Evolutionary conservation across 192 early-diverging fungal genomes (phyloP).

Genomic region (Cladochytrium replicatum): DNA sequence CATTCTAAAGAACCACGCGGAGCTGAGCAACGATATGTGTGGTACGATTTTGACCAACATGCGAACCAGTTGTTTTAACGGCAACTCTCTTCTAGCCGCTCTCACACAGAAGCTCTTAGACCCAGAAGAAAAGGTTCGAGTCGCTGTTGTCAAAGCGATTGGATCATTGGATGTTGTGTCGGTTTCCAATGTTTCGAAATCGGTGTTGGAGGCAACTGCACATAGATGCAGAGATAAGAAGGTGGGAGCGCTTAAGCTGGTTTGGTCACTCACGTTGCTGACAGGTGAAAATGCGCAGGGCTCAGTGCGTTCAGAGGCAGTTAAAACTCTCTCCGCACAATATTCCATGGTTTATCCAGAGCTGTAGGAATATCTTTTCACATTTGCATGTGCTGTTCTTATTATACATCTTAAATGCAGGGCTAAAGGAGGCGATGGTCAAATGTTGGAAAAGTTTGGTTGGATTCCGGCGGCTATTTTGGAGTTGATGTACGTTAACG

Average conservation of each 20-base stretch:
- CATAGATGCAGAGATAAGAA: conserved; percentile 87
- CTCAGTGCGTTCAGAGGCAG: conserved; percentile 64
- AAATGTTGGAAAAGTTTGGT: conserved; percentile 53
- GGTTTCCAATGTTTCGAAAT: conserved; percentile 36
- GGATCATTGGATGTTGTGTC: conserved; percentile 54
- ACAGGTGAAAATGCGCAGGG: conserved; percentile 12
- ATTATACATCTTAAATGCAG: background rate
- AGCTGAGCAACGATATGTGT: conserved; percentile 59
- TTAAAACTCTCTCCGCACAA: conserved; percentile 55
- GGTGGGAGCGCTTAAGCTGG: conserved; percentile 16
- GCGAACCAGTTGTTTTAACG: conserved; percentile 1
- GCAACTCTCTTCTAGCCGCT: conserved; percentile 27
- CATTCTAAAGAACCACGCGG: conserved; percentile 62
- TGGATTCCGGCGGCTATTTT: conserved; percentile 80
- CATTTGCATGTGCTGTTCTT: background rate
- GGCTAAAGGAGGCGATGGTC: conserved; percentile 34
- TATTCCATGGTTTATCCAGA: conserved; percentile 65
- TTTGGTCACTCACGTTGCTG: background rate
- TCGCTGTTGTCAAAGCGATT: conserved; percentile 57
- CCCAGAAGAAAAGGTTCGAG: conserved; percentile 87
- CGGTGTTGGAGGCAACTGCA: conserved; percentile 42
- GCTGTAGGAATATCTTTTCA: conserved; percentile 40
- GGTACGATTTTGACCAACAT: conserved; percentile 30
- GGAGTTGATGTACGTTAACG: conserved; percentile 76
- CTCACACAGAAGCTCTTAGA: conserved; percentile 66